phyloP scores from a whole-genome alignment of 768 basidiomycete genomes.

The Lepiota brunneoincarnata region DNA sequence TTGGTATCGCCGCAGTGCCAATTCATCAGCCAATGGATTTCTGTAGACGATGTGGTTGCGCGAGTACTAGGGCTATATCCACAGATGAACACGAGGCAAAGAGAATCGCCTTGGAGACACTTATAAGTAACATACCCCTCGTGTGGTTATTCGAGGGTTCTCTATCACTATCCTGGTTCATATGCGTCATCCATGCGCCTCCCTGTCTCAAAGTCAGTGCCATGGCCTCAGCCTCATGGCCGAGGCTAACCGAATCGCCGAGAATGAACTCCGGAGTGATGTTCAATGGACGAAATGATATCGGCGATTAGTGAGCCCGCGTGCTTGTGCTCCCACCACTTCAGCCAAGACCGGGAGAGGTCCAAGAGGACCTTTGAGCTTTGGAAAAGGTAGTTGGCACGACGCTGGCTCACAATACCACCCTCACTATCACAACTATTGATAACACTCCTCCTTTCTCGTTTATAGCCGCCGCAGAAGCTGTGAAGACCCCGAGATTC shows the following conservation, averaged over 20 bases:
- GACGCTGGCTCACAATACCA: too few relatives aligned
- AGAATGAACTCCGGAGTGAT: too few relatives aligned
- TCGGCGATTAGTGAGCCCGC: too few relatives aligned
- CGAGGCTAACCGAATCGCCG: not conserved
- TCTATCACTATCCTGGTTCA: not conserved
- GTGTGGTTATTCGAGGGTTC: not conserved
- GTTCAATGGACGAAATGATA: too few relatives aligned
- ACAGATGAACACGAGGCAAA: conserved; percentile 8
- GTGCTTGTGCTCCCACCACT: too few relatives aligned
- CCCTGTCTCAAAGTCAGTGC: not conserved
- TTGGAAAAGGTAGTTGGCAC: too few relatives aligned
- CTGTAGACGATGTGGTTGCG: not conserved
- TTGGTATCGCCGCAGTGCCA: not conserved
- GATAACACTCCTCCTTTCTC: too few relatives aligned
- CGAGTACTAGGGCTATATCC: not conserved
- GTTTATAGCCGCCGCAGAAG: too few relatives aligned
- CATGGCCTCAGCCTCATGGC: not conserved
- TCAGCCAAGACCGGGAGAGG: too few relatives aligned
- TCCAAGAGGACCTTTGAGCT: too few relatives aligned
- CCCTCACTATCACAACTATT: too few relatives aligned
- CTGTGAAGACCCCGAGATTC: too few relatives aligned
- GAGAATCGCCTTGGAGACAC: not conserved
- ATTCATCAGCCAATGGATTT: not conserved
- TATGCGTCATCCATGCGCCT: not conserved
- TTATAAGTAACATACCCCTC: not conserved